Percentiles rank a stretch among this genome's conserved stretches.
Conservation (phyloP, 495 filamentous ascomycete genomes). For the Xylaria curta region DNA sequence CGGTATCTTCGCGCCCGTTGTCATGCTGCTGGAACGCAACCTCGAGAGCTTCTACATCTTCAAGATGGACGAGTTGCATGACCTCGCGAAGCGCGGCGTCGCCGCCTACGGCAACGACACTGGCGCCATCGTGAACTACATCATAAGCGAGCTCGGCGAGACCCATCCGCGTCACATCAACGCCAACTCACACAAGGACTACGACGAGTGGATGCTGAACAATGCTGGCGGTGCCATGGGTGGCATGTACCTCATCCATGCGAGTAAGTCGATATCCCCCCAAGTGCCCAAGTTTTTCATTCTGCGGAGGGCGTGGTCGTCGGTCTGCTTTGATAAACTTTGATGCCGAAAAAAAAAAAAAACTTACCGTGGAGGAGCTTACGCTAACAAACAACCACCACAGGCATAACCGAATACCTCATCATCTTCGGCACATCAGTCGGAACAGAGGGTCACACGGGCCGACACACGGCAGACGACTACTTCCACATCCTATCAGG, state of each 20-base stretch:
- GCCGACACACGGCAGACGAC: slow-evolving; percentile 87
- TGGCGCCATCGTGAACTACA: slow-evolving; percentile 67
- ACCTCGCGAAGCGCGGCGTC: slow-evolving; percentile 69
- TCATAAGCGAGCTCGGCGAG: slow-evolving; percentile 61
- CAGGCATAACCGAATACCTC: slow-evolving; percentile 74
- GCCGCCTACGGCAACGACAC: slow-evolving; percentile 75
- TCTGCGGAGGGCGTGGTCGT: background rate
- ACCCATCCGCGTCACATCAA: slow-evolving; percentile 60
- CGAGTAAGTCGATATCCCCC: slow-evolving; percentile 57
- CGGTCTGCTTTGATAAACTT: no score
- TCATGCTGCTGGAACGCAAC: slow-evolving; percentile 69
- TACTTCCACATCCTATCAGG: slow-evolving; percentile 89
- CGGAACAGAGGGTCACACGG: slow-evolving; percentile 86
- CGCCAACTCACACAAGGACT: slow-evolving; percentile 43
- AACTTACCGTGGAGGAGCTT: no score
- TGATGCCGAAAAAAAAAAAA: no score
- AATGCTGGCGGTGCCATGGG: slow-evolving; percentile 88
- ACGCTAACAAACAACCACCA: background rate
- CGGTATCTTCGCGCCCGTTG: slow-evolving; percentile 63
- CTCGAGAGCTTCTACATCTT: slow-evolving; percentile 83
- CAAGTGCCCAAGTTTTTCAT: background rate
- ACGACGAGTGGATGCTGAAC: slow-evolving; percentile 74
- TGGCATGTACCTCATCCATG: slow-evolving; percentile 87
- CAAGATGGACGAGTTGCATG: slow-evolving; percentile 67
- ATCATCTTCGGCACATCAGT: slow-evolving; percentile 86